Evolutionary conservation across 495 filamentous ascomycete genomes (phyloP), one percentile per base, ranked within the genome.

Genomic region (Parmelia sp.): DNA sequence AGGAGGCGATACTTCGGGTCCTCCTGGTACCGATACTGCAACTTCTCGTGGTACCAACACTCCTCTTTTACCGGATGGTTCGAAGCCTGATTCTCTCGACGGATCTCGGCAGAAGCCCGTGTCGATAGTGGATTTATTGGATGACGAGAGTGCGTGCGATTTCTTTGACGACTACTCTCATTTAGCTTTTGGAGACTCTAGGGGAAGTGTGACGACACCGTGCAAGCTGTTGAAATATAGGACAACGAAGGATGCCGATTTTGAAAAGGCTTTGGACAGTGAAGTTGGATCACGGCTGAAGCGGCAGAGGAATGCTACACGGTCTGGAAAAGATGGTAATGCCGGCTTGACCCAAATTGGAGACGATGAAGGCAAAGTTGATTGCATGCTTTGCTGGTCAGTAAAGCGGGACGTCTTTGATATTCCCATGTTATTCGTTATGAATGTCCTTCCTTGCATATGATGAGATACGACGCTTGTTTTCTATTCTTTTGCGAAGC

Each of bases 351-450:
- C 29, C 15, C 51, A 55, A 11, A 55, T 55, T 75, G 86, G 91
- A 1, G 87, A 88, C 73, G 88, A 86, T 72, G 91, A 96, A 66
- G 94, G 93, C 65, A 93, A 91, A 75, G 87, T 97, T 57, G 90
- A 96, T 71, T 96, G 92, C 79, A 90, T 86, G 69, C 95, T 92
- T 76, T 93, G 89, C 78, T 98, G 94, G 93, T 91, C 90, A 66
- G 91, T 97, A 63, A 94, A 92, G 80, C 81, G 94, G 65, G 94
- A 98, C 75, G 90, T 94, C 55, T 98, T 97, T 77, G 94, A 97
- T 75, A 96, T 98, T 74, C 94, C 94, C 35, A 97, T 96, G 92
- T 76, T 98, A 74, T 94, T 97, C 75, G 86, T 96, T 70, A 92
- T 96, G 79, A 96, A 96, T 77, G 94, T 71, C 61, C 56, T 71